These are phyloP conservation scores for Ricinus communis DNA, from an alignment of 345 rosid genomes.

Conservation along the genomic window DNA sequence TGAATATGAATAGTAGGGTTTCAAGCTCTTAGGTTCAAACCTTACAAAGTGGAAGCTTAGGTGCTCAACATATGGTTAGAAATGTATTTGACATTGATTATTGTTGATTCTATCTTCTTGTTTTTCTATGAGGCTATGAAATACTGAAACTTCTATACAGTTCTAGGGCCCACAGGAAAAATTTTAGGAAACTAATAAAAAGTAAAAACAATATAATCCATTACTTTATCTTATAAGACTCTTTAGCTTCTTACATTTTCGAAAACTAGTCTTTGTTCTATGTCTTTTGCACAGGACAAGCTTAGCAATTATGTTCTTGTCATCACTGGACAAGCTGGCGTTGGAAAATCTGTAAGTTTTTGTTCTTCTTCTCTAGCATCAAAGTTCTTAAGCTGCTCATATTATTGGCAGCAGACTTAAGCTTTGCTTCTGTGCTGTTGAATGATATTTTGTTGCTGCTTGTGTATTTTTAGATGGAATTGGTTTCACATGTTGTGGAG, in stretches of 20 bases:
- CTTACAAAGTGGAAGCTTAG: neutral
- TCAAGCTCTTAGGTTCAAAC: neutral
- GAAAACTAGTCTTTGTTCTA: constrained; percentile 18
- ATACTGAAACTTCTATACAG: neutral
- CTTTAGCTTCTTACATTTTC: neutral
- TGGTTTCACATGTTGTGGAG: neutral
- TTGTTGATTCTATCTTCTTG: neutral
- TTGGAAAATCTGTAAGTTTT: constrained; percentile 82
- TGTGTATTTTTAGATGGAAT: neutral
- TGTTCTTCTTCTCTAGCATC: neutral
- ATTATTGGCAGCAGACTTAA: neutral
- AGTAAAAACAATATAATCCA: neutral
- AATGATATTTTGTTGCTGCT: neutral
- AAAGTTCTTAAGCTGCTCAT: neutral
- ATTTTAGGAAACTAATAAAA: neutral
- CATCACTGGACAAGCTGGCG: constrained; percentile 83
- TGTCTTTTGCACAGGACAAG: constrained; percentile 40
- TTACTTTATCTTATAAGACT: constrained; percentile 1
- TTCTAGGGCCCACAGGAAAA: neutral
- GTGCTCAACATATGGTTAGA: neutral
- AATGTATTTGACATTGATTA: neutral
- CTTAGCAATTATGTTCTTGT: constrained; percentile 50
- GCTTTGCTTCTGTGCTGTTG: neutral
- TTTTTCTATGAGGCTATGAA: neutral
- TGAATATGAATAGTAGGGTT: neutral